phyloP scores from a whole-genome alignment of 2,329 filamentous ascomycete genomes.

The Botrytis aclada region DNA sequence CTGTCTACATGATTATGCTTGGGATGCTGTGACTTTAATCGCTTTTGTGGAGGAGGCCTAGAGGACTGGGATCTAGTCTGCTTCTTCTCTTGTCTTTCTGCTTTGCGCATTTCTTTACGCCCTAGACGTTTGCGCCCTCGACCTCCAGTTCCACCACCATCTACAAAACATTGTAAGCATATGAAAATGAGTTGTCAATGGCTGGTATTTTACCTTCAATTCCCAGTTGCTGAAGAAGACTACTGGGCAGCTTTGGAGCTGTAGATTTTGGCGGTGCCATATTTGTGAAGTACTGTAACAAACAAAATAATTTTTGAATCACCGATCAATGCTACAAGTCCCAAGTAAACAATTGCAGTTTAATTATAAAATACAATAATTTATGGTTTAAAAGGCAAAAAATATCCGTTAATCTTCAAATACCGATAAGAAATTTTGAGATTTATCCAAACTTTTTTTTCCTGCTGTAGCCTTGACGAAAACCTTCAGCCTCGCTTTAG shows the following conservation, averaged over 20 bases:
- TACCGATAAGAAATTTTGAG: conserved; percentile 14
- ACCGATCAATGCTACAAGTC: background rate
- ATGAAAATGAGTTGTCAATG: background rate
- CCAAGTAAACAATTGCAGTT: background rate
- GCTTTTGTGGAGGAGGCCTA: conserved; percentile 32
- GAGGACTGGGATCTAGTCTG: conserved; percentile 23
- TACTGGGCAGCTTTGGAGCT: conserved; percentile 44
- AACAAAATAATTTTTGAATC: background rate
- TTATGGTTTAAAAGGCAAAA: background rate
- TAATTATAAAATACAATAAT: background rate
- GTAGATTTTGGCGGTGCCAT: conserved; percentile 37
- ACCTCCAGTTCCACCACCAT: conserved; percentile 23
- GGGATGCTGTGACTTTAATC: conserved; percentile 28
- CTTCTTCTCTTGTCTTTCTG: conserved; percentile 36
- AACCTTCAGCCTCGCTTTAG: conserved; percentile 14
- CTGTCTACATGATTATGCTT: background rate
- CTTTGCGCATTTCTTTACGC: conserved; percentile 38
- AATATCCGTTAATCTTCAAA: background rate
- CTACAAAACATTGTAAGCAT: conserved; percentile 14
- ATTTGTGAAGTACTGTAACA: background rate
- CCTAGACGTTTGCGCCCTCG: conserved; percentile 25
- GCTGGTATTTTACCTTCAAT: conserved; percentile 33
- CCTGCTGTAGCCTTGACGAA: background rate
- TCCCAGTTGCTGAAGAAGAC: conserved; percentile 46
- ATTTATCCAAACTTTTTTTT: conserved; percentile 16